phyloP scores from a whole-genome alignment of 2,329 filamentous ascomycete species.

The Beauveria australis region DNA sequence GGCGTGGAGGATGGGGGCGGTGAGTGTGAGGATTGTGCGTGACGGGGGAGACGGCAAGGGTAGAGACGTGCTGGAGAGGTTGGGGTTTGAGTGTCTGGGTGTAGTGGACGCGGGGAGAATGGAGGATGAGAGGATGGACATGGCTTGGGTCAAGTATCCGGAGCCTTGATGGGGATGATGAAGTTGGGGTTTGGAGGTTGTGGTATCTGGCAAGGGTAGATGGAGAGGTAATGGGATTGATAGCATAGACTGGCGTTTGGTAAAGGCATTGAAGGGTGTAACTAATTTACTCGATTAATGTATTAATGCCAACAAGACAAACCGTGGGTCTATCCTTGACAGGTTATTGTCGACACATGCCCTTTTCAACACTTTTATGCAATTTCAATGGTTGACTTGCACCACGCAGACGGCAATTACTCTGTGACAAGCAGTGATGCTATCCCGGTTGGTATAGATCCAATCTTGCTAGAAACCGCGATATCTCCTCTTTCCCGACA shows the following conservation, averaged over 20 bases:
- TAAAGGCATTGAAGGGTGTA: too few relatives aligned
- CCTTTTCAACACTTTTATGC: too few relatives aligned
- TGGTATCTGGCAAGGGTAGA: too few relatives aligned
- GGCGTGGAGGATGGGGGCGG: not conserved
- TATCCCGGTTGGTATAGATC: not conserved
- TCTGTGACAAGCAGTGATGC: not conserved
- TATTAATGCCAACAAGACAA: too few relatives aligned
- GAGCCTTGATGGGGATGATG: not conserved
- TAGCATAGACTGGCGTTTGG: too few relatives aligned
- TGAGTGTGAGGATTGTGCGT: not conserved
- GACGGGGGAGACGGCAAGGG: not conserved
- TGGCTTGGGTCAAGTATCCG: constrained; percentile 3
- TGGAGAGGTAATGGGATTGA: too few relatives aligned
- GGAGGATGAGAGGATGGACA: not conserved
- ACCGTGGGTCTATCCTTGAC: too few relatives aligned
- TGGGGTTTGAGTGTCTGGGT: not conserved
- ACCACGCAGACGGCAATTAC: not conserved
- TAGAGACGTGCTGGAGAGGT: not conserved
- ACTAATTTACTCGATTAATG: too few relatives aligned
- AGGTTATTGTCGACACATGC: too few relatives aligned
- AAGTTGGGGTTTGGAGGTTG: not conserved
- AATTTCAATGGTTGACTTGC: too few relatives aligned
- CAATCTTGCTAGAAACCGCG: not conserved
- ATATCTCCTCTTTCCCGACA: not conserved
- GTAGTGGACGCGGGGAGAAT: not conserved